Percentiles rank a stretch among this genome's conserved stretches.
Evolutionary conservation across 1,139 yeast species (phyloP).

Genomic region (Saccharomyces hybrid): DNA sequence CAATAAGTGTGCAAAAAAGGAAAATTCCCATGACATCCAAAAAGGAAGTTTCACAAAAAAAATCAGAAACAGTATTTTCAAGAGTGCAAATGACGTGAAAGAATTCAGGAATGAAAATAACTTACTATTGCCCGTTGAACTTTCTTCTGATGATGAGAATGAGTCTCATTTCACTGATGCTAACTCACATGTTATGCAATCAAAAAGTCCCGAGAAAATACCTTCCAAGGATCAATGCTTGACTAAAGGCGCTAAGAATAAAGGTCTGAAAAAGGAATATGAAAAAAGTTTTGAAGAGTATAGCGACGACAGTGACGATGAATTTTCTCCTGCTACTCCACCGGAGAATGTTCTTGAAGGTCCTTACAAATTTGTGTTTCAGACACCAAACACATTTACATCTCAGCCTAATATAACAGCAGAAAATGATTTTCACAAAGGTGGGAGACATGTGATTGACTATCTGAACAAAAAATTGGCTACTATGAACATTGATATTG

Average conservation of each 20-base stretch:
- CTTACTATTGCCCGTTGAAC: neutral
- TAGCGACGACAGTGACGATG: neutral
- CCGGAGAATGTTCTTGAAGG: slow-evolving; percentile 3
- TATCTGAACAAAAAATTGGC: neutral
- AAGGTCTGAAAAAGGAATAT: neutral
- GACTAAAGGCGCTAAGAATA: neutral
- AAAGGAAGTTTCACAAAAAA: neutral
- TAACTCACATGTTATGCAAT: neutral
- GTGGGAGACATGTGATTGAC: neutral
- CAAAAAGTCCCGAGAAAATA: neutral
- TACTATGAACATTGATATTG: neutral
- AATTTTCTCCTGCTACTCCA: slow-evolving; percentile 7
- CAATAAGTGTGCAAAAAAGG: neutral
- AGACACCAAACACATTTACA: slow-evolving; percentile 8
- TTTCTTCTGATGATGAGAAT: neutral
- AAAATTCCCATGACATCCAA: neutral
- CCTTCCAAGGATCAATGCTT: neutral
- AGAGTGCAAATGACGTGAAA: neutral
- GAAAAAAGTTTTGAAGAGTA: neutral
- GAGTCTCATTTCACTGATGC: neutral
- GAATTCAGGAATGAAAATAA: neutral
- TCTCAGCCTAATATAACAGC: neutral
- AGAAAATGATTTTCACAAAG: neutral
- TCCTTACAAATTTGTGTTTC: slow-evolving; percentile 11
- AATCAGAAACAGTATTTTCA: neutral